Percentiles rank a stretch among this genome's conserved stretches.
These are phyloP conservation scores for Mycena alexandri DNA, from an alignment of 768 basidiomycete species.

Conservation along the genomic window DNA sequence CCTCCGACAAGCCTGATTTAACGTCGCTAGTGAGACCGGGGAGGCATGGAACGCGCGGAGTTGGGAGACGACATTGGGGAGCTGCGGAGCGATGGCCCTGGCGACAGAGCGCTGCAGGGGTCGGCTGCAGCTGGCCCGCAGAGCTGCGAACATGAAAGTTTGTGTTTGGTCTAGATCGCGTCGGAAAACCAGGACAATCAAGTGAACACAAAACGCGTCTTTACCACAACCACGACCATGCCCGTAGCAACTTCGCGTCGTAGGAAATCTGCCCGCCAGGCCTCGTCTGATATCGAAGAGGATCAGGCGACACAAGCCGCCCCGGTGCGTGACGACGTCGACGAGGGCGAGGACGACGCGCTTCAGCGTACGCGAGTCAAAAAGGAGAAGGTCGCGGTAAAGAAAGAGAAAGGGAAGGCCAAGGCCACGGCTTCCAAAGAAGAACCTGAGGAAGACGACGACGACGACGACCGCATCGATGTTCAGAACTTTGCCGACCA, in stretches of 20 bases:
- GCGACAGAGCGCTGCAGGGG: constrained; percentile 34
- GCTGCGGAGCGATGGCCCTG: constrained; percentile 32
- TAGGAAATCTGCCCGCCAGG: constrained; percentile 54
- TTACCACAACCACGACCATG: constrained; percentile 44
- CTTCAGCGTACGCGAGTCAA: constrained; percentile 49
- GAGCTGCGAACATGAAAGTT: constrained; percentile 52
- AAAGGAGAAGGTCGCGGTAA: constrained; percentile 49
- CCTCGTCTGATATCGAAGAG: constrained; percentile 74
- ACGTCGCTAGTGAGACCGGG: constrained; percentile 69
- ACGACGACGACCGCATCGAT: constrained; percentile 69
- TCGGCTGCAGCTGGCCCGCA: constrained; percentile 46
- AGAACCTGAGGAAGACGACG: constrained; percentile 51
- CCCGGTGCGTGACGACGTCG: constrained; percentile 46
- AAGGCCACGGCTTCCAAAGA: constrained; percentile 36
- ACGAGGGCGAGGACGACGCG: constrained; percentile 60
- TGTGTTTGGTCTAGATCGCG: constrained; percentile 18
- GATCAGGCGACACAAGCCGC: constrained; percentile 50
- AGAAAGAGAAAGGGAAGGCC: constrained; percentile 45
- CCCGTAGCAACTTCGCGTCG: constrained; percentile 57
- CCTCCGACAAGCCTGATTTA: constrained; percentile 90
- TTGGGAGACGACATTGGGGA: constrained; percentile 37
- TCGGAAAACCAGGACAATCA: neutral
- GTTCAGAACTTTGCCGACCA: constrained; percentile 74
- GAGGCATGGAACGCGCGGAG: constrained; percentile 75
- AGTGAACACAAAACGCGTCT: constrained; percentile 21